phyloP scores from a whole-genome alignment of 495 filamentous ascomycete genomes.

The Glonium stellatum region DNA sequence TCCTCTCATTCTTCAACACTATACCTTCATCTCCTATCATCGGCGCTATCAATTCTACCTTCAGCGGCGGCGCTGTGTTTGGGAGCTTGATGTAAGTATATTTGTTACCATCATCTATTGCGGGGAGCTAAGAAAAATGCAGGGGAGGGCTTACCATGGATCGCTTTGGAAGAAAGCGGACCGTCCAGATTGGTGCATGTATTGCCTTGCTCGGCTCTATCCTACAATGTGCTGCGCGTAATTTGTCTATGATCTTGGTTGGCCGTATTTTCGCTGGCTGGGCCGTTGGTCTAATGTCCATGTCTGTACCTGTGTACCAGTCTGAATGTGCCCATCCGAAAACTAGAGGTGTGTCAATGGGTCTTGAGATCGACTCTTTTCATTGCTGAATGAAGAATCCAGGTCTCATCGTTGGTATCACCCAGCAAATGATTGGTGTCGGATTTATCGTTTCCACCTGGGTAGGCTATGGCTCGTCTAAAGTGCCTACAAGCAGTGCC shows the following conservation, averaged over 20 bases:
- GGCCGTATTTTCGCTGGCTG: conserved; percentile 57
- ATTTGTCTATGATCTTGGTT: conserved; percentile 48
- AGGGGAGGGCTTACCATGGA: conserved; percentile 49
- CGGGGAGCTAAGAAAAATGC: conserved; percentile 44
- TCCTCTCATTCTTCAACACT: conserved; percentile 33
- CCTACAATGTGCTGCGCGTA: conserved; percentile 35
- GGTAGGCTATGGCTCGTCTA: conserved; percentile 29
- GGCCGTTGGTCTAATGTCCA: conserved; percentile 46
- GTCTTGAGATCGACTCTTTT: conserved; percentile 33
- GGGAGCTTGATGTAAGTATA: conserved; percentile 43
- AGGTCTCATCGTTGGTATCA: conserved; percentile 47
- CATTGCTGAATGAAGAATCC: conserved; percentile 23
- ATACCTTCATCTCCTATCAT: conserved; percentile 19
- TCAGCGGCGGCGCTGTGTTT: conserved; percentile 32
- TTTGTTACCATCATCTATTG: neutral
- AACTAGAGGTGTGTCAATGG: conserved; percentile 44
- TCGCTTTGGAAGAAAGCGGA: conserved; percentile 41
- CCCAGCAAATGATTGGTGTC: conserved; percentile 56
- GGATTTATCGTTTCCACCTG: conserved; percentile 41
- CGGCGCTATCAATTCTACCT: conserved; percentile 30
- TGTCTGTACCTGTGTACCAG: conserved; percentile 46
- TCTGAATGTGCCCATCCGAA: conserved; percentile 40
- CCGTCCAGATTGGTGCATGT: conserved; percentile 39
- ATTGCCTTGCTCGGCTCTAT: conserved; percentile 36
- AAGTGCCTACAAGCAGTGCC: conserved; percentile 31